A percentile compares a stretch with the other conserved stretches of the same genome.
phyloP scores from a whole-genome alignment of 495 filamentous ascomycete genomes.

The Penicillium maclennaniae region DNA sequence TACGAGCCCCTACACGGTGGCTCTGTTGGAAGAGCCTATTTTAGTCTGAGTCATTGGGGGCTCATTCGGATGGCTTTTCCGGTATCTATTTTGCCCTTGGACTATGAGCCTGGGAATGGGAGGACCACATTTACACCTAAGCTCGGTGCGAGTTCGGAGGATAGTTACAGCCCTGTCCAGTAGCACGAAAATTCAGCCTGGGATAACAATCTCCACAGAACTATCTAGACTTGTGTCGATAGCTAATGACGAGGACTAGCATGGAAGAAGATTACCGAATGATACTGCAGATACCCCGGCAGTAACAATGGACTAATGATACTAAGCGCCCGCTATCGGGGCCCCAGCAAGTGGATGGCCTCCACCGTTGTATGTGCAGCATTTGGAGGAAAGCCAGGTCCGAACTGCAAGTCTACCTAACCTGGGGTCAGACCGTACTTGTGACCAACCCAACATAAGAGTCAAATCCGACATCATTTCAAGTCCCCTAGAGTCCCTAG shows the following conservation, averaged over 20 bases:
- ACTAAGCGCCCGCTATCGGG: neutral
- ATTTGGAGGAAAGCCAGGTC: no score
- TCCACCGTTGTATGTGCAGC: neutral
- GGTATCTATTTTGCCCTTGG: neutral
- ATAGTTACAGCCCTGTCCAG: neutral
- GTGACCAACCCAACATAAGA: neutral
- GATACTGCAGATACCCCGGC: neutral
- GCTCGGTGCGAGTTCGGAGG: neutral
- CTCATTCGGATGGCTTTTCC: neutral
- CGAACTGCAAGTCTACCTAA: neutral
- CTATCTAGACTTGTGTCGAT: no score
- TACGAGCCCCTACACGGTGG: neutral
- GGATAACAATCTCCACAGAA: neutral
- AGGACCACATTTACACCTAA: neutral
- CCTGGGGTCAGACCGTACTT: neutral
- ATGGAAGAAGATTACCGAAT: neutral
- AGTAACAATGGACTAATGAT: neutral
- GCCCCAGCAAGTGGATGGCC: neutral
- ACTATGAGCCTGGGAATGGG: neutral
- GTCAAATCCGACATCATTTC: neutral
- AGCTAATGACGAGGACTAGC: no score
- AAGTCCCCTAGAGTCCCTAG: no score
- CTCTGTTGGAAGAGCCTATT: neutral
- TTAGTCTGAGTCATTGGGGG: neutral
- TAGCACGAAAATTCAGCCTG: neutral